phyloP scores from a whole-genome alignment of 2,329 filamentous ascomycete species.

The Colletotrichum graminicola region DNA sequence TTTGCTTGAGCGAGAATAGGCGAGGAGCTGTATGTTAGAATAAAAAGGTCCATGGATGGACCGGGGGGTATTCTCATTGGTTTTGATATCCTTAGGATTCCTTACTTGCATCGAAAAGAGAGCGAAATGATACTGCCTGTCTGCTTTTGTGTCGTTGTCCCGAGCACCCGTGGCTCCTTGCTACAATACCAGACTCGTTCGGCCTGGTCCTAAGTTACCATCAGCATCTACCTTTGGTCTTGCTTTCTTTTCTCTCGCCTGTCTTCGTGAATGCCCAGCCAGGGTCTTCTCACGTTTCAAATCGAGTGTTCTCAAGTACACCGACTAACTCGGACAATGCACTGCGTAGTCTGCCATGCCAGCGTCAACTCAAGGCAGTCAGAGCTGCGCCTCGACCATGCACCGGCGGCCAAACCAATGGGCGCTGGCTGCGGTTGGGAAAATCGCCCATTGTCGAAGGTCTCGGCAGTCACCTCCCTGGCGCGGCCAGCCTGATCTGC shows the following conservation, averaged over 20 bases:
- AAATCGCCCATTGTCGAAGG: background rate
- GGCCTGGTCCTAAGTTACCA: background rate
- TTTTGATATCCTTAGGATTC: conserved; percentile 10
- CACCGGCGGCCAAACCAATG: background rate
- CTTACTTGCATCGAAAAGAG: background rate
- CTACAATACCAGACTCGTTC: background rate
- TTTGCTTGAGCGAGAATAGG: conserved; percentile 67
- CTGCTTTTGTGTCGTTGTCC: background rate
- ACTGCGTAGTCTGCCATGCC: background rate
- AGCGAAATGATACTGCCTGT: background rate
- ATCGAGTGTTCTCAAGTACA: background rate
- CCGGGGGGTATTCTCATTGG: background rate
- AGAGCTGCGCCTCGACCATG: background rate
- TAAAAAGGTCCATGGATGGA: background rate
- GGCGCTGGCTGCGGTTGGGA: background rate
- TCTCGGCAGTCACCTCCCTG: background rate
- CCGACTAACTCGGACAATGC: background rate
- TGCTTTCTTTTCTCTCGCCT: background rate
- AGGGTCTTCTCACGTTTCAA: background rate
- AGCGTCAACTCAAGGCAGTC: background rate
- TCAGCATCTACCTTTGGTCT: background rate
- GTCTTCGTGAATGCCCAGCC: too few species aligned
- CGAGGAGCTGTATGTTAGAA: conserved; percentile 20
- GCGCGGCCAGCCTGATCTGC: background rate
- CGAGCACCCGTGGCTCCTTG: background rate